Evolutionary conservation across 495 filamentous ascomycete genomes (phyloP), one percentile per base, ranked within the genome.

Genomic region (Xylaria sp.): DNA sequence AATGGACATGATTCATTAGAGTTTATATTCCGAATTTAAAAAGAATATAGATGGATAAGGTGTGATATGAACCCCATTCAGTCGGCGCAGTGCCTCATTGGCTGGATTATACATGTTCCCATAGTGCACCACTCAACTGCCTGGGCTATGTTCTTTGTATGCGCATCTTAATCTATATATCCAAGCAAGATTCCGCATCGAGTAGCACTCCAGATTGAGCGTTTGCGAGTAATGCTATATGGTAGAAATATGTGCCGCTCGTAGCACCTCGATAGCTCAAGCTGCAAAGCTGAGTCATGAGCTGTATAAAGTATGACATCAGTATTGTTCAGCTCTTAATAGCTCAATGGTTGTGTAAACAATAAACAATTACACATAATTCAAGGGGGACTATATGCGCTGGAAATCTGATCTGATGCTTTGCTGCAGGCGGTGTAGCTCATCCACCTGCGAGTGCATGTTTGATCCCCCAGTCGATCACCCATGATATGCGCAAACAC

Each of bases 321-420:
- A 55, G 48, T 12, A 21, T 24, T 17, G 37, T 59, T 14, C 7
- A 37, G 5, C 52, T 17, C 52, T 14, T 55, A 29, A 15, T 17
- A 55, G 17, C 31, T 7, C 14, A 55, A 1, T 31, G 2, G 5
- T 7, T 52, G 5, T 31, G 31, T 15, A 55, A 0, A 31, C 29
- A n/a, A 14, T 5, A 55, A 31, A 55, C n/a, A 21, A 50, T 50
- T 50, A 4, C 52, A 55, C 9, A 21, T 55, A 31, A 37, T 59
- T 33, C 33, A 37, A n/a, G 29, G 29, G 29, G 8, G 33, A 37
- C 19, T 21, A 11, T 37, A 50, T 37, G 62, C 44, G 29, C 29
- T 2, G 44, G 52, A 50, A 52, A 65, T 52, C 62, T 33, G 44
- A 65, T 63, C 41, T 26, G 59, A 26, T 15, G 29, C 26, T 44